Base-by-base conservation (phyloP, 805 yeast genomes). In the Hyphopichia homilentoma region DNA sequence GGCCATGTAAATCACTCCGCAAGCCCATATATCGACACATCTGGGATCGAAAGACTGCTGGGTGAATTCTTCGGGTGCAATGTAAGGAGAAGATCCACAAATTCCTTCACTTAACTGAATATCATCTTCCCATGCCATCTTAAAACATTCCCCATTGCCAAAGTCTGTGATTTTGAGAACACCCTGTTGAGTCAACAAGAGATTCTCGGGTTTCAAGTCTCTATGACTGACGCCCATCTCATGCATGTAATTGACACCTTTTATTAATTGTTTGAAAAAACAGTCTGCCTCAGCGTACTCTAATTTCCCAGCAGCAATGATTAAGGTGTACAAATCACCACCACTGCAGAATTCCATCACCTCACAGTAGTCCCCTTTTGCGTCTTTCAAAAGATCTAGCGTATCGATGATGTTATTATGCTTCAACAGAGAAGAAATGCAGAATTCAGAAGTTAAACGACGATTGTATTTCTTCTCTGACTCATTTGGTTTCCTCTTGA, bases 1-100 rank as follows among this genome's bases (percentile, higher is more conserved):
- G 5, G 95, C 94, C 86, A 87, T 81, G 52, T 84, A 87, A 21
- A 87, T 86, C 7, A 87, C 90, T 30, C 95, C 96, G 64, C 95
- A 85, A 0, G 95, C 79, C 96, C 96, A 87, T 22, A 86, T 77
- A 60, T 87, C 96, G 5, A 84, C 83, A 21, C 83, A 72, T 35
- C 95, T 61, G 2, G 94, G 84, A 58, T 87, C 96, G 57, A 84
- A 87, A 48, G 77, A 79, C 24, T 71, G 62, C 38, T 53, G 60
- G 2, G 73, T 66, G 54, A 79, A 83, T 44, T 83, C 93, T 58
- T 87, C 96, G 0, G 96, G 96, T 0, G 96, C 94, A 49, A 88
- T 84, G 55, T 87, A 87, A 2, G 96, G 95, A 6, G 84, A 77
- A 0, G 93, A 81, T 6, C 96, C 96, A 57, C 88, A 81, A 5